Evolutionary conservation across 257 asterid species (phyloP).

Genomic region (Solanum paucissectum): DNA sequence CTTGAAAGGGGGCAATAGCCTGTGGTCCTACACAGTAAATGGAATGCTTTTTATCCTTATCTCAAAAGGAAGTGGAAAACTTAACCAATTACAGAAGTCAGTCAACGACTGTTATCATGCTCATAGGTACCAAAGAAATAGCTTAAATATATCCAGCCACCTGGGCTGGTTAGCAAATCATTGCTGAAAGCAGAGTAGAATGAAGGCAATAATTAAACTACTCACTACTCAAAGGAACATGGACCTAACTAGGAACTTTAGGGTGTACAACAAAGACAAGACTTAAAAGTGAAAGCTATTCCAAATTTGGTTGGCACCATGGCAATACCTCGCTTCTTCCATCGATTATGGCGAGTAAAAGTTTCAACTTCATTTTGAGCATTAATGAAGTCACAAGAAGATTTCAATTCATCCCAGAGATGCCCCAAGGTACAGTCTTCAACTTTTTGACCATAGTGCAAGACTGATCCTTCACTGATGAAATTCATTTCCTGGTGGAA

Average conservation of each 20-base stretch:
- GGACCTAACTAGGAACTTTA: not conserved
- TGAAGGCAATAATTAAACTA: not conserved
- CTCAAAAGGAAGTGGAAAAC: not conserved
- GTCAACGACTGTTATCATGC: not conserved
- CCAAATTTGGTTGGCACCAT: slow-evolving; percentile 88
- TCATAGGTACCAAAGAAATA: not conserved
- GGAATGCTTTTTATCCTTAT: not conserved
- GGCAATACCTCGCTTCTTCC: slow-evolving; percentile 89
- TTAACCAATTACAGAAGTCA: not conserved
- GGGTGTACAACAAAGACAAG: not conserved
- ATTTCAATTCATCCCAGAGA: slow-evolving; percentile 74
- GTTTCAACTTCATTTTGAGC: slow-evolving; percentile 54
- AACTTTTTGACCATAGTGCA: slow-evolving; percentile 71
- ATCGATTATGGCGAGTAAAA: slow-evolving; percentile 62
- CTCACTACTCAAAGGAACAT: not conserved
- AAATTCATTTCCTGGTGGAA: slow-evolving; percentile 72
- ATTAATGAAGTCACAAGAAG: slow-evolving; percentile 34
- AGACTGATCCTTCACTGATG: slow-evolving; percentile 70
- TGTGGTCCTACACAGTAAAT: not conserved
- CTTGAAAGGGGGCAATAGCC: not conserved
- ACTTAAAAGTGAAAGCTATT: slow-evolving; percentile 73
- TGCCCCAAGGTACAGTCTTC: slow-evolving; percentile 62
- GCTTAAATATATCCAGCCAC: not conserved
- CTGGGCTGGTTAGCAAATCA: not conserved
- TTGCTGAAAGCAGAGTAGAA: not conserved